Conservation (phyloP, 2,329 filamentous ascomycete genomes). For the Knufia fluminis region DNA sequence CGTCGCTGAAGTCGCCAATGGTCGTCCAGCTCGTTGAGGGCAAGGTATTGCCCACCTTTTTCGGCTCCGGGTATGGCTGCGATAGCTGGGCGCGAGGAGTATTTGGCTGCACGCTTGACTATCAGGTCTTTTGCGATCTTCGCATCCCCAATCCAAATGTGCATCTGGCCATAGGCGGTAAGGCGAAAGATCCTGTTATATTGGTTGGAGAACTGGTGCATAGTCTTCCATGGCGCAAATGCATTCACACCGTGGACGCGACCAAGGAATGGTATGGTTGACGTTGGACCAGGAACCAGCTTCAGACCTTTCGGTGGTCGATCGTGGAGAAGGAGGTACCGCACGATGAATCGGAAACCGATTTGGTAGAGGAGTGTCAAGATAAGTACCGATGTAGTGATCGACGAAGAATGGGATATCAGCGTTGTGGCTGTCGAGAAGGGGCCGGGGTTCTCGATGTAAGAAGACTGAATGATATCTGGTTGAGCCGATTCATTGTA, state of each 20-base stretch:
- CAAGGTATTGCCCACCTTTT: constrained; percentile 12
- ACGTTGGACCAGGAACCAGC: constrained; percentile 11
- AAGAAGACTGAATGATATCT: not conserved
- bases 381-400: not conserved
- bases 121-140: constrained; percentile 15
- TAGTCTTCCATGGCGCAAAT: constrained; percentile 13
- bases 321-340: constrained; percentile 13
- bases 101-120: constrained; percentile 14
- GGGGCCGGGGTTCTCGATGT: not conserved
- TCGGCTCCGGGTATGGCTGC: constrained; percentile 13
- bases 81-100: constrained; percentile 15
- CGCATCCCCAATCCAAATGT: constrained; percentile 15
- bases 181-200: constrained; percentile 15
- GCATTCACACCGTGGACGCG: constrained; percentile 15
- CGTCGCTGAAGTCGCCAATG: constrained; percentile 15
- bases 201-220: constrained; percentile 14
- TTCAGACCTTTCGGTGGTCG: constrained; percentile 12
- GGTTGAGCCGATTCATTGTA: not conserved
- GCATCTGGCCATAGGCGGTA: constrained; percentile 14
- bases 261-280: constrained; percentile 15
- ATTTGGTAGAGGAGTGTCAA: constrained; percentile 2
- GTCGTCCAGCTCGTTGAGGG: constrained; percentile 14
- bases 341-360: constrained; percentile 30
- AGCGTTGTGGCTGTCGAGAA: not conserved
- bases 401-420: not conserved